These are phyloP conservation scores for Pseudogymnoascus sp. DNA, from an alignment of 2,329 filamentous ascomycete species.

Conservation along the genomic window DNA sequence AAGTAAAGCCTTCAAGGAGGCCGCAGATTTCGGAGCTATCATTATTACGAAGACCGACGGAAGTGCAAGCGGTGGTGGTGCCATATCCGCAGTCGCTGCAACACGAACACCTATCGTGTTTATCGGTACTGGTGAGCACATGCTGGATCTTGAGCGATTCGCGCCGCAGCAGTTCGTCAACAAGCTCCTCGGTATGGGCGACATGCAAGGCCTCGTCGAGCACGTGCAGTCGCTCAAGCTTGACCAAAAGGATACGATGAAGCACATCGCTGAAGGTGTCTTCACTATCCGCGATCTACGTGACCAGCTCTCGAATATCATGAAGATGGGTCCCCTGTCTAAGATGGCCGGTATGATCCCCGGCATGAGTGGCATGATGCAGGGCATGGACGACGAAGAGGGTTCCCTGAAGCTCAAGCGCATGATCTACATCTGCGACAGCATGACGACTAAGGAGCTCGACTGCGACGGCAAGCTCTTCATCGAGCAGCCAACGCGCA, in stretches of 20 bases:
- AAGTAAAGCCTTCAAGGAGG: conserved; percentile 93
- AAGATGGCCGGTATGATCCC: conserved; percentile 99
- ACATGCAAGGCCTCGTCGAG: conserved; percentile 90
- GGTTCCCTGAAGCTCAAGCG: conserved; percentile 88
- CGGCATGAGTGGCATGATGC: conserved; percentile 87
- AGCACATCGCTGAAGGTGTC: conserved; percentile 94
- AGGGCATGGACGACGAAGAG: conserved; percentile 94
- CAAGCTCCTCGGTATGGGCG: conserved; percentile 93
- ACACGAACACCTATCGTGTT: conserved; percentile 97
- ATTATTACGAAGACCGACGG: conserved; percentile 99
- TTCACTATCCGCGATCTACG: conserved; percentile 92
- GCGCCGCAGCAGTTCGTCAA: conserved; percentile 87
- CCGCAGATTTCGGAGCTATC: conserved; percentile 93
- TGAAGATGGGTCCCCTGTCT: conserved; percentile 97
- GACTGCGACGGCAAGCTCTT: conserved; percentile 94
- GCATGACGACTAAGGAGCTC: conserved; percentile 93
- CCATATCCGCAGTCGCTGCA: conserved; percentile 93
- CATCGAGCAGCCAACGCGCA: conserved; percentile 81
- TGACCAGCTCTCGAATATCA: conserved; percentile 94
- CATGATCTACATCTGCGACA: conserved; percentile 99
- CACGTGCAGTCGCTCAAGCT: conserved; percentile 93
- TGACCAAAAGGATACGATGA: conserved; percentile 98
- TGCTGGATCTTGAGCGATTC: conserved; percentile 90
- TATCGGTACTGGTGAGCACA: conserved; percentile 94
- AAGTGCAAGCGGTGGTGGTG: conserved; percentile 89